phyloP scores from a whole-genome alignment of 352 stramenopile genomes.

The Heterotrichella gracilis region DNA sequence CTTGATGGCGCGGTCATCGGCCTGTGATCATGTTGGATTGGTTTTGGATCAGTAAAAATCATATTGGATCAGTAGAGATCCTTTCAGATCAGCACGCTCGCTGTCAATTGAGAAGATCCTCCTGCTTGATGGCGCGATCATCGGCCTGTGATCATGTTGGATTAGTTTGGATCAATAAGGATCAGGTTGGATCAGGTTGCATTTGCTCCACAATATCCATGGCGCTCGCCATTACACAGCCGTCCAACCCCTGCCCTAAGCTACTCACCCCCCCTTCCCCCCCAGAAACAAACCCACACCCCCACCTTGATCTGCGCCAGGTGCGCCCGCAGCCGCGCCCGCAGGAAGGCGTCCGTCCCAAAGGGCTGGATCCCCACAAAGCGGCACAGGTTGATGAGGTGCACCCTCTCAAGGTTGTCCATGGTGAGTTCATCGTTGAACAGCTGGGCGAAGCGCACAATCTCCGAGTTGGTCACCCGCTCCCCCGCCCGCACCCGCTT shows the following conservation, averaged over 20 bases:
- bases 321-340: slow-evolving; percentile 62
- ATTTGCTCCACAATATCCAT: too few relatives aligned
- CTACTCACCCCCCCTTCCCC: too few relatives aligned
- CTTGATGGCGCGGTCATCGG: slow-evolving; percentile 87
- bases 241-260: too few relatives aligned
- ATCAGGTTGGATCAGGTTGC: too few relatives aligned
- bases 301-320: slow-evolving; percentile 68
- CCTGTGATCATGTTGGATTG: too few relatives aligned
- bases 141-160: too few relatives aligned
- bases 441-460: slow-evolving; percentile 48
- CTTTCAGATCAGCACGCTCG: too few relatives aligned
- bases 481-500: slow-evolving; percentile 36
- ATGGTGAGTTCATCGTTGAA: slow-evolving; percentile 91
- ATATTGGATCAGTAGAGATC: too few relatives aligned
- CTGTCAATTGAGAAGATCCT: slow-evolving; percentile 81
- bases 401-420: slow-evolving; percentile 75
- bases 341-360: slow-evolving; percentile 68
- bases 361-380: slow-evolving; percentile 85
- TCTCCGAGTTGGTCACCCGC: slow-evolving; percentile 35
- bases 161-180: too few relatives aligned
- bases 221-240: too few relatives aligned
- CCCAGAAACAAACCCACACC: too few relatives aligned
- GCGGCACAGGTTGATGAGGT: slow-evolving; percentile 74
- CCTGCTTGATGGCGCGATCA: slow-evolving; percentile 89
- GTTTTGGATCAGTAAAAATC: too few relatives aligned